A percentile compares a stretch with the other conserved stretches of the same genome.
Evolutionary conservation across 1,139 yeast species (phyloP).

Genomic region (Hanseniaspora uvarum): DNA sequence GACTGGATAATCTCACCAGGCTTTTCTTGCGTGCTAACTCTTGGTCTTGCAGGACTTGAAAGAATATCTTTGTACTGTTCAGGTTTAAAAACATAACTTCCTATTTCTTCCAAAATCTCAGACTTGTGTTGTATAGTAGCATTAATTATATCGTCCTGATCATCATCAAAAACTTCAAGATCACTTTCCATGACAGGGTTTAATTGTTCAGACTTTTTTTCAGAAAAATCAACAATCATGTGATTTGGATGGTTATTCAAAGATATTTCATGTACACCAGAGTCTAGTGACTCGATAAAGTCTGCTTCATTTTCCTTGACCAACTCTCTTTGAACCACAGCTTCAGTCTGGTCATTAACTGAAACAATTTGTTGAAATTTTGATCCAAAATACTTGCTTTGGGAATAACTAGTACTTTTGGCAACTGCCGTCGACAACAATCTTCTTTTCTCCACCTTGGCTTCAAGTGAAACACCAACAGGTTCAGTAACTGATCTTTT

Average conservation of each 20-base stretch:
- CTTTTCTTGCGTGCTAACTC: not conserved
- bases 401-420: not conserved
- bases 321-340: not conserved
- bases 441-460: not conserved
- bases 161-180: not conserved
- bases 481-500: not conserved
- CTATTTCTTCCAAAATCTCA: conserved; percentile 8
- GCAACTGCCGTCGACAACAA: not conserved
- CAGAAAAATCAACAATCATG: conserved; percentile 10
- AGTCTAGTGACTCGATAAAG: not conserved
- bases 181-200: not conserved
- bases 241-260: conserved; percentile 7
- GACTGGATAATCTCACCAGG: conserved; percentile 7
- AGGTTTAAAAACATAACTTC: conserved; percentile 9
- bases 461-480: not conserved
- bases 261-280: conserved; percentile 2
- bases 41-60: not conserved
- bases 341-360: not conserved
- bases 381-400: not conserved
- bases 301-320: not conserved
- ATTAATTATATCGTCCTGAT: conserved; percentile 12
- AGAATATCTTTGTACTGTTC: not conserved
- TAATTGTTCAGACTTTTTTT: not conserved
- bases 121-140: conserved; percentile 17
- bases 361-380: not conserved